phyloP scores from a whole-genome alignment of 2,329 filamentous ascomycete species.

The Trichophyton mentagrophytes region DNA sequence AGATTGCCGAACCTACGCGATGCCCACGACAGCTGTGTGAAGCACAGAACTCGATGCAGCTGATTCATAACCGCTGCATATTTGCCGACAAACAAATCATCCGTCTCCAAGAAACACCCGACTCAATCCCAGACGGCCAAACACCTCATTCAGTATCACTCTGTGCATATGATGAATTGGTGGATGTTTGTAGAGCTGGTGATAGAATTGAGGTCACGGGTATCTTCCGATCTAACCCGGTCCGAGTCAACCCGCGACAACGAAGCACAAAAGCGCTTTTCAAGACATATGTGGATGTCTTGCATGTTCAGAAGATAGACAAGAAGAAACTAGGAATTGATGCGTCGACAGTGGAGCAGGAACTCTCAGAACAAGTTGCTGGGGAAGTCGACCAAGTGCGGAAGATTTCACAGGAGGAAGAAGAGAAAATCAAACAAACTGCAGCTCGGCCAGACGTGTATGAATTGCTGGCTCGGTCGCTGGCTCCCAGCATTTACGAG shows the following conservation, averaged over 20 bases:
- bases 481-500: slow-evolving; percentile 92
- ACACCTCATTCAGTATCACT: slow-evolving; percentile 95
- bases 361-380: slow-evolving; percentile 58
- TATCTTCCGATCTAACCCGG: slow-evolving; percentile 89
- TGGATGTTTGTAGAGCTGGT: slow-evolving; percentile 96
- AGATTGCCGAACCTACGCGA: slow-evolving; percentile 84
- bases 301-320: slow-evolving; percentile 94
- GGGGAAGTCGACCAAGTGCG: slow-evolving; percentile 71
- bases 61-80: slow-evolving; percentile 85
- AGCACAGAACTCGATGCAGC: slow-evolving; percentile 91
- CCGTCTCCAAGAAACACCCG: slow-evolving; percentile 94
- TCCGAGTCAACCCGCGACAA: slow-evolving; percentile 87
- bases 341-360: slow-evolving; percentile 71
- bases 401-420: slow-evolving; percentile 73
- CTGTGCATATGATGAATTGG: slow-evolving; percentile 90
- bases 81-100: slow-evolving; percentile 98
- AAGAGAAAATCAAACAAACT: slow-evolving; percentile 73
- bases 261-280: slow-evolving; percentile 87
- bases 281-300: slow-evolving; percentile 92
- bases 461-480: slow-evolving; percentile 75
- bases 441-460: slow-evolving; percentile 77
- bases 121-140: slow-evolving; percentile 86
- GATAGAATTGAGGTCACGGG: slow-evolving; percentile 91
- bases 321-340: slow-evolving; percentile 90
- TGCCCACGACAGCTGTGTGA: slow-evolving; percentile 74